These are phyloP conservation scores for Fusarium pseudoanthophilum DNA, from an alignment of 2,329 filamentous ascomycete genomes.

Conservation along the genomic window DNA sequence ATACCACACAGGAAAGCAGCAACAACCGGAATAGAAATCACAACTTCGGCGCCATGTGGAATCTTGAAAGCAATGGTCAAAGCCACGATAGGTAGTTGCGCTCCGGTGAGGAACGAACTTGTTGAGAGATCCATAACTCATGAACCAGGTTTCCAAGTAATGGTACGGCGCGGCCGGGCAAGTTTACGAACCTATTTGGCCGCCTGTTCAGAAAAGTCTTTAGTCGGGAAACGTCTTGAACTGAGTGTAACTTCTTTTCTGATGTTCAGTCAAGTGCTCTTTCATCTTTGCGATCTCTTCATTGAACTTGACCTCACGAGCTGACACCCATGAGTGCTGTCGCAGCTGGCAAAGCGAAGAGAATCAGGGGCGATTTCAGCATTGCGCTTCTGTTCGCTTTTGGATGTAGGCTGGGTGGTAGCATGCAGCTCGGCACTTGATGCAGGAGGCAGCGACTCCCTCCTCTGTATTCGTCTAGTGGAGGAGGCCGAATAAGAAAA, in stretches of 20 bases:
- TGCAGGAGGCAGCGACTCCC: neutral
- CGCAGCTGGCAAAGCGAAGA: neutral
- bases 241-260: neutral
- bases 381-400: neutral
- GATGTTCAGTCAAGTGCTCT: neutral
- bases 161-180: neutral
- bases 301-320: neutral
- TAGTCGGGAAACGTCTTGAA: neutral
- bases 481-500: neutral
- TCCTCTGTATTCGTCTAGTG: neutral
- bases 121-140: neutral
- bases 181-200: neutral
- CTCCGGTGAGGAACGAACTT: too few species aligned
- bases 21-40: too few species aligned
- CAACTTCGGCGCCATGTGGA: too few species aligned
- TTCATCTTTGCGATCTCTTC: neutral
- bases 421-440: neutral
- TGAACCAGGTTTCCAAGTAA: neutral
- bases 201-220: too few species aligned
- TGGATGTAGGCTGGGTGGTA: neutral
- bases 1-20: too few species aligned
- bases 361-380: neutral
- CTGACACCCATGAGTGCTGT: neutral
- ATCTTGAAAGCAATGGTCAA: too few species aligned
- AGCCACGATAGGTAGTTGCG: too few species aligned